Percentiles rank a stretch among this genome's conserved stretches.
phyloP scores from a whole-genome alignment of 305 asterid genomes.

The Fraxinus platypoda region DNA sequence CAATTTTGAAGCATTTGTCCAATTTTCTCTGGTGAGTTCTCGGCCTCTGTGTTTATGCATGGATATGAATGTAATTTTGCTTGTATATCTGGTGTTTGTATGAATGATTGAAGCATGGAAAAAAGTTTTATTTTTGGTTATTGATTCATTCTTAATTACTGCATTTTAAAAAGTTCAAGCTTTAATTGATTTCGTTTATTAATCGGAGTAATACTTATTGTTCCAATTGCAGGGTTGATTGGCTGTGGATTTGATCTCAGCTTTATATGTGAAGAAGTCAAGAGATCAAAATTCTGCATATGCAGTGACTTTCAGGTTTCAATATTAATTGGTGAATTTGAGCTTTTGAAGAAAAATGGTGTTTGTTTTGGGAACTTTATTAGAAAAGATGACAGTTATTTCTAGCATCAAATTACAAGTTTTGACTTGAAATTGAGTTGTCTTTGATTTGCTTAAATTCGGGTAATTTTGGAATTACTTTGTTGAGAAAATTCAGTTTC shows the following conservation, averaged over 20 bases:
- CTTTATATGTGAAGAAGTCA: neutral
- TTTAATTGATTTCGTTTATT: neutral
- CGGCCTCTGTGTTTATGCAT: neutral
- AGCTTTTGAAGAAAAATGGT: constrained; percentile 30
- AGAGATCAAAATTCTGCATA: too few species aligned
- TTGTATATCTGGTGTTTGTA: neutral
- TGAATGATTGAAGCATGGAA: neutral
- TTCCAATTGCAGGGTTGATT: neutral
- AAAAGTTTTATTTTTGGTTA: neutral
- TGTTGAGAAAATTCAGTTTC: too few species aligned
- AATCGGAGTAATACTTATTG: neutral
- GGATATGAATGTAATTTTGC: neutral
- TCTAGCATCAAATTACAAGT: too few species aligned
- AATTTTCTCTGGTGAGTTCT: neutral
- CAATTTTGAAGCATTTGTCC: neutral
- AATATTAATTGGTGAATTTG: constrained; percentile 5
- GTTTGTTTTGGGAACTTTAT: constrained; percentile 32
- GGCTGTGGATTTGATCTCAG: neutral
- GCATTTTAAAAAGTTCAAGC: neutral
- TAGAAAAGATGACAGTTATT: constrained; percentile 20
- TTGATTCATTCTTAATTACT: neutral
- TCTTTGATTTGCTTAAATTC: too few species aligned
- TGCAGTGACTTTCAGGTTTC: neutral
- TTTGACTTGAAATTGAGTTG: too few species aligned
- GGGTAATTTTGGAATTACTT: too few species aligned